Evolutionary conservation across 2,329 filamentous ascomycete genomes (phyloP).

Genomic region (Gaeumannomyces tritici): DNA sequence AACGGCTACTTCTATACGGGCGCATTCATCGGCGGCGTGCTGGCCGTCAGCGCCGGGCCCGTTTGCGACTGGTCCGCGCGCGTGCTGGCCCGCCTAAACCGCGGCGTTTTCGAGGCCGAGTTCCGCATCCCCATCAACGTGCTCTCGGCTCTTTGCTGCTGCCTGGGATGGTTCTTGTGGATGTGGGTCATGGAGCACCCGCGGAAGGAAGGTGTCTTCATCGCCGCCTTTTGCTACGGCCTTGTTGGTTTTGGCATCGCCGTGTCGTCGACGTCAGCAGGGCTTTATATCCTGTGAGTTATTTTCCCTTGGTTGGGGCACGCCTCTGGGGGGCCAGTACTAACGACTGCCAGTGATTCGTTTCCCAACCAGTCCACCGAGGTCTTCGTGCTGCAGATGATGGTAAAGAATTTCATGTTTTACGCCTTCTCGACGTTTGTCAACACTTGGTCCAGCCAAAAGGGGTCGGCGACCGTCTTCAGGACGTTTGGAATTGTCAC

Average conservation of each 20-base stretch:
- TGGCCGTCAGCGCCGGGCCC: slow-evolving; percentile 20
- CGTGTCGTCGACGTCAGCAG: slow-evolving; percentile 12
- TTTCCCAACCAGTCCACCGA: slow-evolving; percentile 18
- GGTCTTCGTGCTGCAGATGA: slow-evolving; percentile 24
- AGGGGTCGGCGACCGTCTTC: slow-evolving; percentile 17
- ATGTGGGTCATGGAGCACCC: slow-evolving; percentile 11
- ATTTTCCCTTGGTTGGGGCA: too few relatives aligned
- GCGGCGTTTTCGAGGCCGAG: slow-evolving; percentile 12
- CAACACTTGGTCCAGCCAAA: slow-evolving; percentile 16
- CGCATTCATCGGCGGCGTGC: slow-evolving; percentile 26
- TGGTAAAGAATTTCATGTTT: slow-evolving; percentile 23
- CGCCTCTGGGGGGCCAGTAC: not conserved
- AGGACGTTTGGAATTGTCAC: slow-evolving; percentile 19
- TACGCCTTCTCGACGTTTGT: slow-evolving; percentile 22
- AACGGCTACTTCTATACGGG: slow-evolving; percentile 32
- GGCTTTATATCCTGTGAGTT: slow-evolving; percentile 22
- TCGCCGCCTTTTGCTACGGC: slow-evolving; percentile 10
- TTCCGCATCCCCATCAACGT: slow-evolving; percentile 13
- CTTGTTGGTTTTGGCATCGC: slow-evolving; percentile 11
- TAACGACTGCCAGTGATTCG: slow-evolving; percentile 12
- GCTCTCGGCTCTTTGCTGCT: slow-evolving; percentile 8
- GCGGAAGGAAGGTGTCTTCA: slow-evolving; percentile 8
- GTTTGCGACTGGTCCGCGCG: slow-evolving; percentile 13
- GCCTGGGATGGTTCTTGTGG: slow-evolving; percentile 12
- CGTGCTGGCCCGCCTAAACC: slow-evolving; percentile 6